phyloP scores from a whole-genome alignment of 768 basidiomycete genomes.

The Mycena metata region DNA sequence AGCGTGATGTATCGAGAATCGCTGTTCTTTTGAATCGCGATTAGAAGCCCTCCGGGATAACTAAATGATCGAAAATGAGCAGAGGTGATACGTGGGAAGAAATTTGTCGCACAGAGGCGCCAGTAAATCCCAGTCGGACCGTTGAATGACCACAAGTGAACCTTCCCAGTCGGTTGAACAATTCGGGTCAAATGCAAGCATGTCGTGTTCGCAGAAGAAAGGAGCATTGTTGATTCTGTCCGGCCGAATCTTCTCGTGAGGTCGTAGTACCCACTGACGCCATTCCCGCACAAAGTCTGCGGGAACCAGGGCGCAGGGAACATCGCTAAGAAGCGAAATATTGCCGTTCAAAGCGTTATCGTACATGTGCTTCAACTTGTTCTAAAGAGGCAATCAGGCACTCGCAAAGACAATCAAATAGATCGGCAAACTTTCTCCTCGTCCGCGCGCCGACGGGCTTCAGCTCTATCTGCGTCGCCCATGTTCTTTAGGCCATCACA shows the following conservation, averaged over 20 bases:
- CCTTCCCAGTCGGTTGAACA: constrained; percentile 69
- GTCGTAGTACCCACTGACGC: constrained; percentile 77
- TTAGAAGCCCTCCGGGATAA: constrained; percentile 69
- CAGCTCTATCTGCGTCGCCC: constrained; percentile 73
- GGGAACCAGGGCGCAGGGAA: constrained; percentile 71
- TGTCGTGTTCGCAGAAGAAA: constrained; percentile 78
- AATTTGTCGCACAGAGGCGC: constrained; percentile 64
- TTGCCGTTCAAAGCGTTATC: constrained; percentile 65
- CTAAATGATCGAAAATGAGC: constrained; percentile 50
- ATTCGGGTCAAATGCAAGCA: constrained; percentile 77
- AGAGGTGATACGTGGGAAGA: constrained; percentile 12
- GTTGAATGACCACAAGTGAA: constrained; percentile 67
- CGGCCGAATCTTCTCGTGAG: constrained; percentile 69
- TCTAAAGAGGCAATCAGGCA: constrained; percentile 54
- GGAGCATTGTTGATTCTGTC: constrained; percentile 69
- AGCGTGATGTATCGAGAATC: constrained; percentile 59
- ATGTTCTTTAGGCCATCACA: constrained; percentile 70
- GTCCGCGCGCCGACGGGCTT: constrained; percentile 75
- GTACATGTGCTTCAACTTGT: constrained; percentile 72
- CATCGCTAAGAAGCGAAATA: constrained; percentile 60
- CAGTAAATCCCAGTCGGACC: constrained; percentile 75
- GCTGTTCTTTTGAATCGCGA: constrained; percentile 58
- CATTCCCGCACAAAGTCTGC: constrained; percentile 75
- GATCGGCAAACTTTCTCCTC: constrained; percentile 76
- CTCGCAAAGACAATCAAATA: constrained; percentile 27